Evolutionary conservation across 164 flowering plant species (phyloP), one percentile per base, ranked within the genome.

Genomic region (Santalum album): DNA sequence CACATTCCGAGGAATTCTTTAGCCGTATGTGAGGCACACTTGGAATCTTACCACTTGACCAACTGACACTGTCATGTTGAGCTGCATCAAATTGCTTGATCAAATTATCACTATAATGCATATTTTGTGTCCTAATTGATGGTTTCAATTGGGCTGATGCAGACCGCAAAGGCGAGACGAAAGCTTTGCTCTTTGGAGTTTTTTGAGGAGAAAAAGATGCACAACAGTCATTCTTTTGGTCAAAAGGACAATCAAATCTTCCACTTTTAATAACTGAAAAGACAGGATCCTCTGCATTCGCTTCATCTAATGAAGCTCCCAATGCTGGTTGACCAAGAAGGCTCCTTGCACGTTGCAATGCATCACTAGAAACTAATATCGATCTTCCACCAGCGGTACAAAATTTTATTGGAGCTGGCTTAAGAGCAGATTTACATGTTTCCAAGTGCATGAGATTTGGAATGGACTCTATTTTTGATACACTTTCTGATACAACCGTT

Each of bases 321-420:
- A 78, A 40, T 48, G 83, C 96, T 20, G 81, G 70, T 27, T 82
- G 86, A 55, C 96, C 90, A 44, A 94, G 99, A 66, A 94, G 86
- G 57, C 82, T 86, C 67, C 71, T 81, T 48, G 97, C 97, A 42
- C 92, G 92, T 65, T 80, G 67, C 73, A 94, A 70, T 57, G 97
- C 97, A 74, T 82, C 87, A 63, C 65, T 63, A 14, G 99, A 94
- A 61, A 94, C 83, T n/a, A 89, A 85, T 32, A 94, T 70, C 26
- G 96, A 87, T 66, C 77, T 78, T 25, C 97, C 97, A 48, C 96
- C 99, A 27, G 97, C 97, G 49, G 97, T 85, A 15, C 81, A 87
- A 58, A 94, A 90, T 69, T 77, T 81, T 22, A 87, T 64, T 54
- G 82, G 80, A 62, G 92, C 77, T 20, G 76, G 69, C 57, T 78